phyloP scores from a whole-genome alignment of 805 yeast species.

The Yarrowia bubula region DNA sequence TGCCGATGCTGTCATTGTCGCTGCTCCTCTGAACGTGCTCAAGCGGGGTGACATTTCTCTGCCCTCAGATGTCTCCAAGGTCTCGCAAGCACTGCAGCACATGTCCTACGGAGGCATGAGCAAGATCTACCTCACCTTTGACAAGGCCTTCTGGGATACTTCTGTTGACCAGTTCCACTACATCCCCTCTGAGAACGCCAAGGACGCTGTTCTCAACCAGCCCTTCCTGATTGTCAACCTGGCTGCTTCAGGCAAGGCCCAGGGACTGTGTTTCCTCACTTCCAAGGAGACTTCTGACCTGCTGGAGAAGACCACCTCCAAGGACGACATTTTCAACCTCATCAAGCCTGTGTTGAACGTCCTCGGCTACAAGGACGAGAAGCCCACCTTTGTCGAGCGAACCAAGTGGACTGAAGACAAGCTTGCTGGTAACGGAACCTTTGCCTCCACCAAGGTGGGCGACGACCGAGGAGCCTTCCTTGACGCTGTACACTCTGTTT shows the following conservation, averaged over 20 bases:
- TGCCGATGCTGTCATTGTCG: constrained; percentile 36
- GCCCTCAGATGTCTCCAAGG: constrained; percentile 33
- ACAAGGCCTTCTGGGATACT: constrained; percentile 37
- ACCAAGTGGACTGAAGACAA: constrained; percentile 37
- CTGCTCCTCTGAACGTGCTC: constrained; percentile 38
- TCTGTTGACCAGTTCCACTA: constrained; percentile 35
- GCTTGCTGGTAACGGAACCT: constrained; percentile 39
- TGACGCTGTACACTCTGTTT: constrained; percentile 31
- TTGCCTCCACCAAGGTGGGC: constrained; percentile 33
- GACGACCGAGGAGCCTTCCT: constrained; percentile 33
- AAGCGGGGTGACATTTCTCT: constrained; percentile 33
- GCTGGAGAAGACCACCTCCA: constrained; percentile 30
- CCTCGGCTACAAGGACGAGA: constrained; percentile 27
- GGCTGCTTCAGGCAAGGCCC: constrained; percentile 33
- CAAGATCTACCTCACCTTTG: constrained; percentile 37
- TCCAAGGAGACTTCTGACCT: constrained; percentile 32
- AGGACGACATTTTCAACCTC: constrained; percentile 30
- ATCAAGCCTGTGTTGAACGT: constrained; percentile 32
- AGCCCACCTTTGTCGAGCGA: constrained; percentile 29
- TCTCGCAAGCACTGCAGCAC: constrained; percentile 30
- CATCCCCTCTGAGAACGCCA: constrained; percentile 30
- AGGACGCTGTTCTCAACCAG: constrained; percentile 30
- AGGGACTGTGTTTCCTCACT: constrained; percentile 32
- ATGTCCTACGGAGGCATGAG: constrained; percentile 36
- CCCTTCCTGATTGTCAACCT: constrained; percentile 32